phyloP scores from a whole-genome alignment of 345 rosid species.

The Luvunga scandens region DNA sequence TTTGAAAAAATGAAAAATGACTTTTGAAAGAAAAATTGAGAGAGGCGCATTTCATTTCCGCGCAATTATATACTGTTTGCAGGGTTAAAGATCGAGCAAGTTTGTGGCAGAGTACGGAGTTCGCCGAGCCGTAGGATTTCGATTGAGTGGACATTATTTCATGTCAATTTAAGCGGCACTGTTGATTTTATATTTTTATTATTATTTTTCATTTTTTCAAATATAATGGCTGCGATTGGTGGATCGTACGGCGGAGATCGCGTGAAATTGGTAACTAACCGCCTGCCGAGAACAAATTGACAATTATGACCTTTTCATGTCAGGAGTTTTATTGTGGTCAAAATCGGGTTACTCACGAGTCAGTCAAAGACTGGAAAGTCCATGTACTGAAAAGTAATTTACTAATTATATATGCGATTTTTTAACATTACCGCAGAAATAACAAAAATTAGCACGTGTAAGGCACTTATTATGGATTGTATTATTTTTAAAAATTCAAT shows the following conservation, averaged over 20 bases:
- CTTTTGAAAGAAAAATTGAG: not conserved
- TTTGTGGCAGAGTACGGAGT: not conserved
- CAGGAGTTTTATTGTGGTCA: not conserved
- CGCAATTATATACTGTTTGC: constrained; percentile 3
- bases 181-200: not conserved
- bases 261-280: not conserved
- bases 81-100: not conserved
- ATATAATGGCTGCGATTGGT: not conserved
- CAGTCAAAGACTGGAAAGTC: not conserved
- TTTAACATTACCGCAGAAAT: not conserved
- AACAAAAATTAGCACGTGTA: not conserved
- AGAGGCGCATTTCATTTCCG: not conserved
- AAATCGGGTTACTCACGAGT: not conserved
- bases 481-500: not conserved
- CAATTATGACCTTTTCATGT: not conserved
- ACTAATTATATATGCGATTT: not conserved
- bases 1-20: not conserved
- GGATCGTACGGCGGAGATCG: constrained; percentile 7
- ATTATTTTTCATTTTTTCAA: not conserved
- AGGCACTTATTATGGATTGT: not conserved
- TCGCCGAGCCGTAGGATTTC: too few relatives aligned
- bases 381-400: not conserved
- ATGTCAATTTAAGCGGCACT: not conserved
- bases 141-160: not conserved
- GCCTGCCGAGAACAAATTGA: not conserved